Base-by-base conservation (phyloP, 148 eudicot species). In the Arctostaphylos glauca region DNA sequence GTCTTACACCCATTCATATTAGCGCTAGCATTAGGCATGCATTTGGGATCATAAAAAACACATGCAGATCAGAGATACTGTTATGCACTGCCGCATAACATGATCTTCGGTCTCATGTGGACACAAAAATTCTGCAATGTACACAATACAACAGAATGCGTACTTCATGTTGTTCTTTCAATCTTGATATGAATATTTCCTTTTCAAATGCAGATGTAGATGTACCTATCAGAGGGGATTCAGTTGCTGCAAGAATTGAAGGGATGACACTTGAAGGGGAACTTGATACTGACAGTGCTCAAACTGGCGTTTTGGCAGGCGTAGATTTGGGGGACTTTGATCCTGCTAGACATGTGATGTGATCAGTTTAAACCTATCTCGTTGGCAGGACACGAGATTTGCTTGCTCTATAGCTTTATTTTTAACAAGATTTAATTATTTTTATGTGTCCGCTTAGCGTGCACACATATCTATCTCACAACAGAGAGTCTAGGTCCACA, bases 231-330 rank as follows among this genome's bases (percentile, higher is more conserved):
- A 53, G 41, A 83, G 76, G 66, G 6, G 71, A 70, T 56, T 55
- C 81, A 49, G 49, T 78, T 54, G 85, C 71, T 44, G 66, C 62
- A 46, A 83, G 53, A 71, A 55, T 53, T 46, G 77, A 83, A 71
- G 85, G 81, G 55, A 14, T 67, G 85, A 68, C 70, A 2, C 76
- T 83, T 31, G 81, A 83, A 66, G 85, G 85, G 0, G 81, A 83
- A 58, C 81, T 77, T 25, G 84, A 77, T 47, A 66, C 66, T 0
- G 85, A 83, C 38, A 68, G 68, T 15, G 19, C 77, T 49, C 81
- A 78, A 31, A 67, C 81, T 1, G 85, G 81, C 15, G 48, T 68
- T 56, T 83, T 83, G 81, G 77, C 85, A 0, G 85, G 85, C 68
- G 54, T 67, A 44, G 85, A 77, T 6, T 62, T 83, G 77, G 85